Percentiles rank a stretch among this genome's conserved stretches.
Conservation (phyloP, 208 protist species). For the Leishmania major region DNA sequence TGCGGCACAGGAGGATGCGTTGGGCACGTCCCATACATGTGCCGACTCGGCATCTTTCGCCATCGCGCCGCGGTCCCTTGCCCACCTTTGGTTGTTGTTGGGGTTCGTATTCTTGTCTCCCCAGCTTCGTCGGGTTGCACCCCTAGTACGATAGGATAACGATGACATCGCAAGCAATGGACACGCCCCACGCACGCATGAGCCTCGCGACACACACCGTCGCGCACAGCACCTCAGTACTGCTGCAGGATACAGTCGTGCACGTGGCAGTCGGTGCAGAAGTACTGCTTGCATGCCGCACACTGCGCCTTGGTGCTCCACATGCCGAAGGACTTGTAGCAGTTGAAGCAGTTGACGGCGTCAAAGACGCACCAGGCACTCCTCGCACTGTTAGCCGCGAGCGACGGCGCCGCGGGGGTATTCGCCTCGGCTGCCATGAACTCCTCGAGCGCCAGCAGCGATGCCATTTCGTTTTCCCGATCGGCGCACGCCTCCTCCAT, state of each 20-base stretch:
- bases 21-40: no score
- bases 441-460: slow-evolving; percentile 24
- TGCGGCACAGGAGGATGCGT: not conserved
- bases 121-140: not conserved
- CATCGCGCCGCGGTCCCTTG: not conserved
- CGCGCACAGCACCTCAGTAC: not conserved
- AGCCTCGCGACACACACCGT: not conserved
- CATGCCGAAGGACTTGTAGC: slow-evolving; percentile 45
- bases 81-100: not conserved
- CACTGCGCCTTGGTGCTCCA: slow-evolving; percentile 33
- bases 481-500: slow-evolving; percentile 46
- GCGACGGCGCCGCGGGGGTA: not conserved
- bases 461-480: slow-evolving; percentile 21
- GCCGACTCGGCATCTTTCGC: not conserved
- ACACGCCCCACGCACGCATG: not conserved
- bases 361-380: slow-evolving; percentile 51
- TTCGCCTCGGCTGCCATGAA: slow-evolving; percentile 15
- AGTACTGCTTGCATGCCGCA: slow-evolving; percentile 36
- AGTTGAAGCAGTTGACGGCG: slow-evolving; percentile 45
- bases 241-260: slow-evolving; percentile 28
- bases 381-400: slow-evolving; percentile 7
- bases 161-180: not conserved
- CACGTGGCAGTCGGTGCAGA: slow-evolving; percentile 42
- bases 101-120: no score
- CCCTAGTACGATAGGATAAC: not conserved